Base-by-base conservation (phyloP, 2,329 filamentous ascomycete genomes). In the Karstenula rhodostoma region DNA sequence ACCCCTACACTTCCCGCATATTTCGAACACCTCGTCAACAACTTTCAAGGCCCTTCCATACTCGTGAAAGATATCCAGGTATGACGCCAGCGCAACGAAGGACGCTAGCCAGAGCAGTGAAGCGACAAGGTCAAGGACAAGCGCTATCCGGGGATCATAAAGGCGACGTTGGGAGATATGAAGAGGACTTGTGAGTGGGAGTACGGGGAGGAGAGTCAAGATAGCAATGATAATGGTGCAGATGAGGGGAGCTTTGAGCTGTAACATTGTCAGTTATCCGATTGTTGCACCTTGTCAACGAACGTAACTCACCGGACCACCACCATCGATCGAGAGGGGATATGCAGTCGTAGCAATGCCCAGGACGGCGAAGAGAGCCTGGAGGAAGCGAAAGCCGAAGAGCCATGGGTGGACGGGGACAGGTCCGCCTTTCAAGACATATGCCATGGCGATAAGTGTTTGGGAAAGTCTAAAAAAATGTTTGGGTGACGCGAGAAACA, bases 341-440 rank as follows among this genome's bases (percentile, higher is more conserved):
- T 73, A 76, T 2, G 65, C 67, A 12, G 69, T 69, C 13, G 74
- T 60, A 9, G 63, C 71, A 23, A 76, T 62, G 8, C 69, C 51
- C 3, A 75, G 55, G 23, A 76, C 49, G 35, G 67, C 66, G 52
- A 76, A 71, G 52, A 76, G 51, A 33, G 74, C 49, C 51, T 77
- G 73, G 15, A 71, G 53, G 15, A 58, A 59, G 22, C 73, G 72
- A 44, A 76, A 60, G 52, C 61, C 60, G 12, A 73, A 56, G 57
- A 69, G 66, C 66, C 63, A 72, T 6, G 54, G 58, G 15, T 65
- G 68, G 42, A 66, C 40, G n/a, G 56, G 55, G 8, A 67, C 59
- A 5, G 58, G 40, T 27, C 58, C 59, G 37, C 59, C 60, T 40
- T 43, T 58, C 40, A 55, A 55, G 27, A 52, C 49, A 35, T 59